Evolutionary conservation across 1,139 yeast species (phyloP).

Genomic region (Hyphopichia burtonii): DNA sequence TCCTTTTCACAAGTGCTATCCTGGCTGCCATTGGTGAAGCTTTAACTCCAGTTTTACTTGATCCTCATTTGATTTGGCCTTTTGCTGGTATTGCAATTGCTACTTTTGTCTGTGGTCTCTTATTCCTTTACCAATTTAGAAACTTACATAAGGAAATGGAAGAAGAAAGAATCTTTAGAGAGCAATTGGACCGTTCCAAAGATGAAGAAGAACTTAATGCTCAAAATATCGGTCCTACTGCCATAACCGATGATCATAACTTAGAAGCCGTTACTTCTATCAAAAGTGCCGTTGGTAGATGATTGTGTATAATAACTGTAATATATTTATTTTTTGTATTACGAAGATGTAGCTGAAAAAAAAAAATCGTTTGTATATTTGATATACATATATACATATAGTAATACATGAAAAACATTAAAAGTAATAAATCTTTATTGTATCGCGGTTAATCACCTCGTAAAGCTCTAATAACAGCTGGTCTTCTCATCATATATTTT

Average conservation of each 20-base stretch:
- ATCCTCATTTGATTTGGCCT: slow-evolving; percentile 57
- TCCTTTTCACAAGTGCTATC: slow-evolving; percentile 59
- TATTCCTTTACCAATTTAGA: slow-evolving; percentile 49
- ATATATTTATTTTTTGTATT: not conserved
- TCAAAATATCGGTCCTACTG: slow-evolving; percentile 5
- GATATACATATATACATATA: not conserved
- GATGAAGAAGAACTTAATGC: not conserved
- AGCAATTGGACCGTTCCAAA: slow-evolving; percentile 15
- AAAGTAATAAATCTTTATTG: too few species aligned
- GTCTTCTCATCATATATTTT: slow-evolving; percentile 85
- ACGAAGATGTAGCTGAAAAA: too few species aligned
- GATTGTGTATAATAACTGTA: slow-evolving; percentile 2
- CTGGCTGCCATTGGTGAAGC: slow-evolving; percentile 61
- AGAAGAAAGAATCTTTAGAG: slow-evolving; percentile 33
- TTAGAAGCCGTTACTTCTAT: slow-evolving; percentile 21
- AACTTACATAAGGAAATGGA: slow-evolving; percentile 54
- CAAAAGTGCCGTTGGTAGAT: slow-evolving; percentile 19
- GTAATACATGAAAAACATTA: not conserved
- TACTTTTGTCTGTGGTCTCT: slow-evolving; percentile 40
- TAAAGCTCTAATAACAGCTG: slow-evolving; percentile 76
- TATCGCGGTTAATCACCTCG: slow-evolving; percentile 63
- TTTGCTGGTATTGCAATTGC: slow-evolving; percentile 51
- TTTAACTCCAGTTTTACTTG: slow-evolving; percentile 50
- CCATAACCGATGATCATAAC: slow-evolving; percentile 12
- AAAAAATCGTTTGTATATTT: not conserved